Evolutionary conservation across 1,284 basidiomycete species (phyloP).

Genomic region (Agroathelia rolfsii): DNA sequence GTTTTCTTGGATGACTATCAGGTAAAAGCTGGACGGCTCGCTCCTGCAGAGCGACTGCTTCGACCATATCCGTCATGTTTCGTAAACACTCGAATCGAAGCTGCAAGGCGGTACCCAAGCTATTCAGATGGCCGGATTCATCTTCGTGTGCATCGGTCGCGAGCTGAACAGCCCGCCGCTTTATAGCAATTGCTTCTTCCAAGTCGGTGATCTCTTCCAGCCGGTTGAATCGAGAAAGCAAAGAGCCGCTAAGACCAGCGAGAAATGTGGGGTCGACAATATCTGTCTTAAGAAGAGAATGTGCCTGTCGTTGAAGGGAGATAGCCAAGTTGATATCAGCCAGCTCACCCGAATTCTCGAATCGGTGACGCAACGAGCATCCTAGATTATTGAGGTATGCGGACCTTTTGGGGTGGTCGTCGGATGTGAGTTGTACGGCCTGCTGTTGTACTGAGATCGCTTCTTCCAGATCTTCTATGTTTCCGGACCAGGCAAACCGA

Average conservation of each 20-base stretch:
- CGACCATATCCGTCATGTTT: conserved; percentile 14
- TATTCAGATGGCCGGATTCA: conserved; percentile 7
- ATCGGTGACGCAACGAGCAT: conserved; percentile 3
- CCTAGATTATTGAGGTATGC: conserved; percentile 9
- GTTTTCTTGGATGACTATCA: conserved; percentile 5
- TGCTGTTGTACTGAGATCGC: conserved; percentile 13
- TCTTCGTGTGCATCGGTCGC: conserved; percentile 8
- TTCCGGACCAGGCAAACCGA: conserved; percentile 9
- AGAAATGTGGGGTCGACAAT: conserved; percentile 5
- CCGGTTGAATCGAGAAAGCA: conserved; percentile 13
- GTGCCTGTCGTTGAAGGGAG: too few relatives aligned
- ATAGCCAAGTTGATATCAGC: conserved; percentile 11
- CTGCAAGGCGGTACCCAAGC: conserved; percentile 12
- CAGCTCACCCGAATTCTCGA: conserved; percentile 6
- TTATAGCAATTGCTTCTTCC: conserved; percentile 14
- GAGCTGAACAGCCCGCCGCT: conserved; percentile 10
- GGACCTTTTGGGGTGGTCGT: conserved; percentile 1
- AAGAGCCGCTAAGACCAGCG: conserved; percentile 6
- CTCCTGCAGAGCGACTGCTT: conserved; percentile 13
- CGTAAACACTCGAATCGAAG: conserved; percentile 13
- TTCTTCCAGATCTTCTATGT: conserved; percentile 15
- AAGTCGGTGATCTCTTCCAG: conserved; percentile 13
- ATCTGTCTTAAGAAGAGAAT: conserved; percentile 10
- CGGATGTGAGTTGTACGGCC: conserved; percentile 7
- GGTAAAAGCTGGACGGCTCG: conserved; percentile 10